These are phyloP conservation scores for Fraxinus xanthoxyloides DNA, from an alignment of 305 asterid genomes.

Conservation along the genomic window DNA sequence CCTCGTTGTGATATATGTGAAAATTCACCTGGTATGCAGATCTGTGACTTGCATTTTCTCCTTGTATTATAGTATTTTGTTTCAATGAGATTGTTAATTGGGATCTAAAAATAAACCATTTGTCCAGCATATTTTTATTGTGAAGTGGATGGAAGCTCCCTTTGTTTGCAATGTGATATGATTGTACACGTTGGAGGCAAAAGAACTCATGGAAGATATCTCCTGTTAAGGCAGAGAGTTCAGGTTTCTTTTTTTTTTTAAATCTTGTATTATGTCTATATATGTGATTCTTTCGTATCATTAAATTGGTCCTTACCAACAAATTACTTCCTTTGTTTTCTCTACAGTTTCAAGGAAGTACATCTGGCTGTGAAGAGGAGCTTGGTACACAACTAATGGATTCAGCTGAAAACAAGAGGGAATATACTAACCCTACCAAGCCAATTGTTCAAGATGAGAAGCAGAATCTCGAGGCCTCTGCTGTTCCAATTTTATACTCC, in stretches of 20 bases:
- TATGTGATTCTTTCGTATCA: neutral
- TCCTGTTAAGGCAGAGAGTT: slow-evolving; percentile 63
- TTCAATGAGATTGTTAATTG: neutral
- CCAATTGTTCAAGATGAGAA: slow-evolving; percentile 32
- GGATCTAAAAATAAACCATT: neutral
- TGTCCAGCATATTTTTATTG: slow-evolving; percentile 73
- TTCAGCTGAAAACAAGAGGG: slow-evolving; percentile 37
- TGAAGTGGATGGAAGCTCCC: slow-evolving; percentile 77
- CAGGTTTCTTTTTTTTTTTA: slow-evolving; percentile 45
- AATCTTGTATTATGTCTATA: neutral
- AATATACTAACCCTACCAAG: slow-evolving; percentile 22
- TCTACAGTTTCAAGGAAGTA: slow-evolving; percentile 65
- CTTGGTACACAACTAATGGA: slow-evolving; percentile 23
- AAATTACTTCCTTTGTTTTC: slow-evolving; percentile 1
- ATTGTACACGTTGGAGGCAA: slow-evolving; percentile 73
- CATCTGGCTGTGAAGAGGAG: slow-evolving; percentile 26
- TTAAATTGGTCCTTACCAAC: neutral
- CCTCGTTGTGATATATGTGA: slow-evolving; percentile 75
- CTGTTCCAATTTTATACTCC: slow-evolving; percentile 25
- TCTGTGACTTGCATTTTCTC: neutral
- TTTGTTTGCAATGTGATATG: slow-evolving; percentile 71
- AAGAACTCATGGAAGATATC: slow-evolving; percentile 68
- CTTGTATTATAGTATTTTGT: neutral
- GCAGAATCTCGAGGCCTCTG: slow-evolving; percentile 27
- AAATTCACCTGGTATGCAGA: slow-evolving; percentile 56